These are phyloP conservation scores for Solidago caesia DNA, from an alignment of 129 eudicot species.

Conservation along the genomic window DNA sequence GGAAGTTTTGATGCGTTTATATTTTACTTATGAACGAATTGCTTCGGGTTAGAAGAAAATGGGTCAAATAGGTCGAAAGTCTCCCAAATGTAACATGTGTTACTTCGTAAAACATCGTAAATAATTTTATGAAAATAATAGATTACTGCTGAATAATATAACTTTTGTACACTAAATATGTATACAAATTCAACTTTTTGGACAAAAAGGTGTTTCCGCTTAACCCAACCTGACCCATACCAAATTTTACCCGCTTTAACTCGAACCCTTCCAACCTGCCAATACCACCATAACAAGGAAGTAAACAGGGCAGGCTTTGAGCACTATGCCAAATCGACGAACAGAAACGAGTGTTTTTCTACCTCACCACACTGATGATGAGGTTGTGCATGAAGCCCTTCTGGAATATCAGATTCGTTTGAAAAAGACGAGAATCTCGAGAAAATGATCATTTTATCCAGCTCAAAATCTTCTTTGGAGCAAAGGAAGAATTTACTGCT, in stretches of 20 bases:
- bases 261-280: background rate
- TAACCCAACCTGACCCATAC: background rate
- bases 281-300: background rate
- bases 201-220: background rate
- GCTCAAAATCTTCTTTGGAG: conserved; percentile 61
- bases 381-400: conserved; percentile 43
- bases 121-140: too few relatives aligned
- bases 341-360: conserved; percentile 19
- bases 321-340: background rate
- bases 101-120: too few relatives aligned
- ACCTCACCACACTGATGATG: conserved; percentile 78
- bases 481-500: conserved; percentile 80
- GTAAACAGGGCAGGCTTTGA: background rate
- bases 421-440: conserved; percentile 31
- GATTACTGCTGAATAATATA: too few relatives aligned
- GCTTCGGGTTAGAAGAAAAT: background rate
- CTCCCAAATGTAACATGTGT: too few relatives aligned
- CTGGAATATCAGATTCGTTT: conserved; percentile 60
- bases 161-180: too few relatives aligned
- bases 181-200: background rate
- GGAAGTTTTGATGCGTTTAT: background rate
- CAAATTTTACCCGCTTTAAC: background rate
- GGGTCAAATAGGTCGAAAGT: background rate
- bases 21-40: background rate
- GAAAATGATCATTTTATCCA: conserved; percentile 23